These are phyloP conservation scores for Microbotryum violaceum DNA, from an alignment of 1,284 basidiomycete genomes.

Conservation along the genomic window DNA sequence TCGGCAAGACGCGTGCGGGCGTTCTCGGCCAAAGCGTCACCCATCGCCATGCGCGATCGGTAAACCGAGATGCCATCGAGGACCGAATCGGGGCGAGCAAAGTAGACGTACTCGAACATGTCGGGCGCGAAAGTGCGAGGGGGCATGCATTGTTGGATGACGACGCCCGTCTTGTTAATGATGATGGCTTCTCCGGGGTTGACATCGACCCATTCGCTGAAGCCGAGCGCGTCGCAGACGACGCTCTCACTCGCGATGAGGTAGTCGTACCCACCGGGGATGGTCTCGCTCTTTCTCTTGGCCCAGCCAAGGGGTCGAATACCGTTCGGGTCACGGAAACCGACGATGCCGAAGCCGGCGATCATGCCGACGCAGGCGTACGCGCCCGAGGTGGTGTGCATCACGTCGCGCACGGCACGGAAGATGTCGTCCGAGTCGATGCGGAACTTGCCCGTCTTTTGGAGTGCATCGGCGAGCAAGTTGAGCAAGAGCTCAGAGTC, in stretches of 20 bases:
- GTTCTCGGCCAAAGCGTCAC: conserved; percentile 75
- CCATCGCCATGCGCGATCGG: conserved; percentile 98
- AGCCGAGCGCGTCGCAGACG: conserved; percentile 87
- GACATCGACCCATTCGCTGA: conserved; percentile 87
- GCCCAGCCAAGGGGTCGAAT: conserved; percentile 81
- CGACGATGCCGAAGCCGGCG: conserved; percentile 96
- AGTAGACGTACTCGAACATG: conserved; percentile 99
- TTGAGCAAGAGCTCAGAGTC: conserved; percentile 97
- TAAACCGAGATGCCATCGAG: conserved; percentile 97
- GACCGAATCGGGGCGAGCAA: conserved; percentile 95
- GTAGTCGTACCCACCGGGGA: conserved; percentile 55
- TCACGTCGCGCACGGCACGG: conserved; percentile 81
- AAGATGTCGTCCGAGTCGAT: conserved; percentile 99
- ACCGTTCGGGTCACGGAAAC: conserved; percentile 98
- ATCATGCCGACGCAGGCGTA: conserved; percentile 98
- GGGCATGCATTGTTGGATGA: conserved; percentile 62
- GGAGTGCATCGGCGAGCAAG: conserved; percentile 94
- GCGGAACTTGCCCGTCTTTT: conserved; percentile 97
- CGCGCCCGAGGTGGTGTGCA: conserved; percentile 80
- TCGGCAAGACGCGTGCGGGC: conserved; percentile 18
- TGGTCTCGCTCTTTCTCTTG: conserved; percentile 33
- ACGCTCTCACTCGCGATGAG: conserved; percentile 92
- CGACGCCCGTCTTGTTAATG: conserved; percentile 61
- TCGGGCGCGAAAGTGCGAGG: conserved; percentile 83
- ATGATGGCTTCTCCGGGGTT: conserved; percentile 78